These are phyloP conservation scores for Syzygium oleosum DNA, from an alignment of 345 rosid genomes.

Conservation along the genomic window DNA sequence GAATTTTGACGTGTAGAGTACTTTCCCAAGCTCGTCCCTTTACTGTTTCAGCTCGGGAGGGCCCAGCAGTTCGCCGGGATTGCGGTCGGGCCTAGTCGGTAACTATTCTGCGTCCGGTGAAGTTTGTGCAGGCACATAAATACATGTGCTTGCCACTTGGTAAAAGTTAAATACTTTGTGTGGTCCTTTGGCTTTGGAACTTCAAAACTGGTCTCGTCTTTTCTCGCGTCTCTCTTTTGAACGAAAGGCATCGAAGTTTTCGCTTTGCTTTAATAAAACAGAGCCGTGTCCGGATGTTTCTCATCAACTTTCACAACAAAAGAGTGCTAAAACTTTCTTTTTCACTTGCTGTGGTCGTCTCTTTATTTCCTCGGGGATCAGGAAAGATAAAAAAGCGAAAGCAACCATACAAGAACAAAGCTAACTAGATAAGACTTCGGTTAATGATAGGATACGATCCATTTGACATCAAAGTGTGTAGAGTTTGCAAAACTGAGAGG, in stretches of 20 bases:
- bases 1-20: neutral
- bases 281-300: neutral
- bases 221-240: neutral
- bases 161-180: neutral
- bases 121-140: neutral
- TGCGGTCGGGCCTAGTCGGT: neutral
- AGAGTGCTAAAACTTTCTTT: neutral
- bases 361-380: neutral
- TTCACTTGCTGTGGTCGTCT: neutral
- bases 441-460: neutral
- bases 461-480: neutral
- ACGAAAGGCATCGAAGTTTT: neutral
- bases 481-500: neutral
- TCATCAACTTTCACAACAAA: neutral
- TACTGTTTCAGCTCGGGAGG: neutral
- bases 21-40: neutral
- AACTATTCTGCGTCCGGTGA: neutral
- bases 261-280: neutral
- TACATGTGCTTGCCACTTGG: neutral
- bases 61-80: neutral
- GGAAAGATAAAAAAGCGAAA: neutral
- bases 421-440: neutral
- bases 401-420: neutral
- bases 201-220: neutral
- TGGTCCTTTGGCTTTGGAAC: neutral